Evolutionary conservation across 73 alveolate genomes (phyloP).

Genomic region (Symbiodinium natans): DNA sequence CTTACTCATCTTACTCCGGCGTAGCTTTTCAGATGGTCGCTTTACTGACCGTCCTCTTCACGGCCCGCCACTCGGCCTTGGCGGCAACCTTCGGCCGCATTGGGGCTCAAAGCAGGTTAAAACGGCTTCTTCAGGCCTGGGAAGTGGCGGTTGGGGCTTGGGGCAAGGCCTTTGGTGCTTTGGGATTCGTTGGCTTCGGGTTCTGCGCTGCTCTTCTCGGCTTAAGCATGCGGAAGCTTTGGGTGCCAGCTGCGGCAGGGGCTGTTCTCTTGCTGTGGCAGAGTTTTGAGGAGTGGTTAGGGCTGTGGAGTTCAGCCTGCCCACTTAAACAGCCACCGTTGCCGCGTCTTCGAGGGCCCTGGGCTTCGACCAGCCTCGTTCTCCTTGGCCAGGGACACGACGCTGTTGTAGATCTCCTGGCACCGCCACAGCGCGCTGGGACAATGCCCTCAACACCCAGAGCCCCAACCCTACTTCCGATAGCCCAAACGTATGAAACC

Average conservation of each 20-base stretch:
- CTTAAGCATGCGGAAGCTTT: neutral
- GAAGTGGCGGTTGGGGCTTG: too few relatives aligned
- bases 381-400: conserved; percentile 73
- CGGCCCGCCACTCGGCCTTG: conserved; percentile 90
- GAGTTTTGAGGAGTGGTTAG: too few relatives aligned
- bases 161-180: neutral
- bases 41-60: conserved; percentile 8
- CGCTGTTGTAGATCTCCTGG: conserved; percentile 61
- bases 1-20: neutral
- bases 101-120: neutral
- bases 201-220: neutral
- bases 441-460: too few relatives aligned
- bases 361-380: conserved; percentile 18
- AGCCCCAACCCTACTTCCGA: too few relatives aligned
- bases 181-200: neutral
- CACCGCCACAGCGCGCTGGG: neutral
- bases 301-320: too few relatives aligned
- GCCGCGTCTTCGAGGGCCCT: neutral
- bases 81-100: conserved; percentile 26
- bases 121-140: too few relatives aligned
- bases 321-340: too few relatives aligned
- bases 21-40: too few relatives aligned
- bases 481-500: too few relatives aligned
- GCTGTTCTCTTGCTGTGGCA: too few relatives aligned
- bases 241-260: too few relatives aligned